These are phyloP conservation scores for Dalechampia spathulata DNA, from an alignment of 441 rosid genomes.

Conservation along the genomic window DNA sequence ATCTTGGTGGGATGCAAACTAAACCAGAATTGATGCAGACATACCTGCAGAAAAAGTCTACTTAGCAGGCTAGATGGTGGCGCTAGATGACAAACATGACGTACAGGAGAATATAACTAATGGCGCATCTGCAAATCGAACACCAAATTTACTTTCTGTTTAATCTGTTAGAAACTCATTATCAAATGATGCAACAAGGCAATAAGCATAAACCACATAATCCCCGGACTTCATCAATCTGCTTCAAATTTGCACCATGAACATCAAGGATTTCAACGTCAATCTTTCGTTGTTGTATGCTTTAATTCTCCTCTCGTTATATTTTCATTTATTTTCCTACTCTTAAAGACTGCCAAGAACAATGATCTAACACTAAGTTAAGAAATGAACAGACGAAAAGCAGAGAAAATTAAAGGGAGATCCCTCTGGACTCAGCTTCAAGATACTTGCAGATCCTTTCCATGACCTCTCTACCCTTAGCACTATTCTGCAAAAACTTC, in stretches of 20 bases:
- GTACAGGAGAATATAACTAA: too few relatives aligned
- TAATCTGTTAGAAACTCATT: too few relatives aligned
- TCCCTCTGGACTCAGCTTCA: conserved; percentile 77
- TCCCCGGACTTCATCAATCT: not conserved
- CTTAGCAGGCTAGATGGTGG: too few relatives aligned
- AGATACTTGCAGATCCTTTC: conserved; percentile 94
- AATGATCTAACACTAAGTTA: not conserved
- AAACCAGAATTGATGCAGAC: too few relatives aligned
- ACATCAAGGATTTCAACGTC: not conserved
- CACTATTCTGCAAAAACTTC: conserved; percentile 86
- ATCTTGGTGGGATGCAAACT: too few relatives aligned
- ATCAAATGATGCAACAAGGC: not conserved
- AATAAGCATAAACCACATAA: not conserved
- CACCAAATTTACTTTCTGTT: too few relatives aligned
- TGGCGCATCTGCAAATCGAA: too few relatives aligned
- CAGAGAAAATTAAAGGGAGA: conserved; percentile 27
- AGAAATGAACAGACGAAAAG: conserved; percentile 2
- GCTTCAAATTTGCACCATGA: not conserved
- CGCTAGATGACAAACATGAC: too few relatives aligned
- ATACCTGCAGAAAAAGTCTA: too few relatives aligned
- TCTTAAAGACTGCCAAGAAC: conserved; percentile 4
- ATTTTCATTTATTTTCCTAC: too few relatives aligned
- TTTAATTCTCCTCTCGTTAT: not conserved
- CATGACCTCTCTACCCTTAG: conserved; percentile 91
- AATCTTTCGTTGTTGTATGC: not conserved